phyloP scores from a whole-genome alignment of 768 basidiomycete species.

The Mycena belliarum region DNA sequence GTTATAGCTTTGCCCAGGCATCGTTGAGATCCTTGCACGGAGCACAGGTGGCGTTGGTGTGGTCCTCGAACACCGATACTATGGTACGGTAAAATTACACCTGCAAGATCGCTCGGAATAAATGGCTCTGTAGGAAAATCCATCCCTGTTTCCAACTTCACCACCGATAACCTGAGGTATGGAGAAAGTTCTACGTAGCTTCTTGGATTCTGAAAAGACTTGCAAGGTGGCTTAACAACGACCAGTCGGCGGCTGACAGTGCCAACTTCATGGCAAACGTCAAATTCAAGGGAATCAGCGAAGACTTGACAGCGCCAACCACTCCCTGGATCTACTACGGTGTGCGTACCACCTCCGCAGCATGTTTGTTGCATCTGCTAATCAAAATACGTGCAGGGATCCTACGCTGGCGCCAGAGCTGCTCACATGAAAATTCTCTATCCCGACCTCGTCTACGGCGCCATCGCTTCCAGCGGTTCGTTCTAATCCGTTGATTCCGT shows the following conservation, averaged over 20 bases:
- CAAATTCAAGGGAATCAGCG: conserved; percentile 68
- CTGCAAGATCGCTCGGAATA: neutral
- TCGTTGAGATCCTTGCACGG: conserved; percentile 81
- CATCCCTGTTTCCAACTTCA: conserved; percentile 72
- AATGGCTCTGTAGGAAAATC: conserved; percentile 55
- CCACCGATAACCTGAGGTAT: conserved; percentile 83
- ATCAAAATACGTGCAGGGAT: conserved; percentile 60
- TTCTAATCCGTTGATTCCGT: neutral
- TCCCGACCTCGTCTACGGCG: conserved; percentile 85
- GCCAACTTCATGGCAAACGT: conserved; percentile 88
- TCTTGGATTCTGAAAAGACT: too few relatives aligned
- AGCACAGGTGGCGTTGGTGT: conserved; percentile 88
- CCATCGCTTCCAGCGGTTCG: conserved; percentile 84
- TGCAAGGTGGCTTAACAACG: conserved; percentile 90
- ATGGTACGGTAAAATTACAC: conserved; percentile 49
- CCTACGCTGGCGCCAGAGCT: conserved; percentile 90
- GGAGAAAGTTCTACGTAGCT: too few relatives aligned
- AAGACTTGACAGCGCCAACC: conserved; percentile 68
- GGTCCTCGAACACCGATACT: conserved; percentile 92
- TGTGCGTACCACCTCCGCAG: conserved; percentile 38
- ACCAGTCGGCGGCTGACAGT: conserved; percentile 86
- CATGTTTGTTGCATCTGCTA: neutral
- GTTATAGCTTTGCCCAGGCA: conserved; percentile 37
- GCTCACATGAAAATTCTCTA: conserved; percentile 90
- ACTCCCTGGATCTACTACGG: conserved; percentile 95